Evolutionary conservation across 768 basidiomycete genomes (phyloP).

Genomic region (Leccinellum luteum): DNA sequence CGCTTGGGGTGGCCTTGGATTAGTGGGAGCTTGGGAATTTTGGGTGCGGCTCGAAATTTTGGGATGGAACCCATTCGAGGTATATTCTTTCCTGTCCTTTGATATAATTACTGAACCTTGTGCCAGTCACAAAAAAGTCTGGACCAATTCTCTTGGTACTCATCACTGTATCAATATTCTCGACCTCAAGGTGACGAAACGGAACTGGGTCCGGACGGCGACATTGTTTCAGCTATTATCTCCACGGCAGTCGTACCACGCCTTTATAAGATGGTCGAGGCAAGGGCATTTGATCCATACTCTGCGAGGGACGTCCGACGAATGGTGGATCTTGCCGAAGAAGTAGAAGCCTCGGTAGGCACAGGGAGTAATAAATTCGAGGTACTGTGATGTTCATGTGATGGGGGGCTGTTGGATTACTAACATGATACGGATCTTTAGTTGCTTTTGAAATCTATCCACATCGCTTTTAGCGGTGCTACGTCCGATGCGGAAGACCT

Average conservation of each 20-base stretch:
- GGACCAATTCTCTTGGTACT: conserved; percentile 85
- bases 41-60: conserved; percentile 86
- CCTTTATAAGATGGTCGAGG: conserved; percentile 67
- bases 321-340: conserved; percentile 73
- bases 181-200: conserved; percentile 49
- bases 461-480: conserved; percentile 51
- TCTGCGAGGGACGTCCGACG: conserved; percentile 60
- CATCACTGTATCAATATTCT: conserved; percentile 75
- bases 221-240: conserved; percentile 84
- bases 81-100: conserved; percentile 31
- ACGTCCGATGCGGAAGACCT: conserved; percentile 49
- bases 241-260: conserved; percentile 79
- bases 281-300: conserved; percentile 82
- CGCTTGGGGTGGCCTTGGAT: conserved; percentile 86
- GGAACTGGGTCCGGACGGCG: conserved; percentile 78
- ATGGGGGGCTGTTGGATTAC: neutral
- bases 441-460: conserved; percentile 57
- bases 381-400: conserved; percentile 35
- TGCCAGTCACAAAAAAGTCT: conserved; percentile 51
- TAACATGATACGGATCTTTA: conserved; percentile 28
- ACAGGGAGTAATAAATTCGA: conserved; percentile 60
- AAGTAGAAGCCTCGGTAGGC: conserved; percentile 75
- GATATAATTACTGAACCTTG: conserved; percentile 3
- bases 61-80: conserved; percentile 87
- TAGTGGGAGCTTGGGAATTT: conserved; percentile 91